A percentile compares a stretch with the other conserved stretches of the same genome.
phyloP scores from a whole-genome alignment of 148 eudicot genomes.

The Salicornia ramosissima region DNA sequence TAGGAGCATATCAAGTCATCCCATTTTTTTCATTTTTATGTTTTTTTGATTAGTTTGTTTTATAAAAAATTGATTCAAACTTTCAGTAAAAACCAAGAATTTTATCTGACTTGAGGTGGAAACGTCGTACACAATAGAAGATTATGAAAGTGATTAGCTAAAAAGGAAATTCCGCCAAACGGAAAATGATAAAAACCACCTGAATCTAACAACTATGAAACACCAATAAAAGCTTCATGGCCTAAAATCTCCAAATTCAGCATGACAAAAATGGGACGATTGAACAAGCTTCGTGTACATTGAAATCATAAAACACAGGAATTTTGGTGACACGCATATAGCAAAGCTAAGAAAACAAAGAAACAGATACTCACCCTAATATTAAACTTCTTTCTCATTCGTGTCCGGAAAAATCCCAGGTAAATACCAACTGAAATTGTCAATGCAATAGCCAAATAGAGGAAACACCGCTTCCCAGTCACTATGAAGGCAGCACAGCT shows the following conservation, averaged over 20 bases:
- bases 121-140: background rate
- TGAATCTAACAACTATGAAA: background rate
- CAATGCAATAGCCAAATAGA: conserved; percentile 57
- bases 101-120: background rate
- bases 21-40: background rate
- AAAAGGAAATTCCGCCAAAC: background rate
- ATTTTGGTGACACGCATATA: no score
- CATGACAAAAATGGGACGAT: background rate
- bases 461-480: conserved; percentile 45
- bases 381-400: conserved; percentile 76
- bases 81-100: background rate
- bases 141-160: background rate
- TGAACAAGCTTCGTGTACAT: background rate
- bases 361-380: conserved; percentile 50
- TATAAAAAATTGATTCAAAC: background rate
- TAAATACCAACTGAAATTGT: conserved; percentile 57
- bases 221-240: background rate
- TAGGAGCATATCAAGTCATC: background rate
- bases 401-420: conserved; percentile 62
- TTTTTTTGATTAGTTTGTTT: no score
- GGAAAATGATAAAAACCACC: background rate
- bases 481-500: conserved; percentile 50
- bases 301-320: no score
- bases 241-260: background rate
- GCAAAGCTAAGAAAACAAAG: background rate